Conservation (phyloP, 1,284 basidiomycete species). For the Megacollybia platyphylla region DNA sequence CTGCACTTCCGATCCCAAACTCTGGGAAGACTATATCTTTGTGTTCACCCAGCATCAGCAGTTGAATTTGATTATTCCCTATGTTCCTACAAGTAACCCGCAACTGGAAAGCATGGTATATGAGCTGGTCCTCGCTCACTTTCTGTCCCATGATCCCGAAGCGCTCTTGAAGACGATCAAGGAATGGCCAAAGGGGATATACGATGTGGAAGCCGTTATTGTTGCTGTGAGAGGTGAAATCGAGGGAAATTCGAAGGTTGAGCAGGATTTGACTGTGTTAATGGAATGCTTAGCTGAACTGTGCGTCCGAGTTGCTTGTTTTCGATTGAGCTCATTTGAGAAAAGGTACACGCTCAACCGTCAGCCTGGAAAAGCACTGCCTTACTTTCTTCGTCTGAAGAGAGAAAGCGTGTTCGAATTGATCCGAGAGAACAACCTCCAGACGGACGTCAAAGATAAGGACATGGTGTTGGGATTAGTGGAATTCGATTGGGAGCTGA, state of each 20-base stretch:
- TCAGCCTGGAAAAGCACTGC: conserved; percentile 89
- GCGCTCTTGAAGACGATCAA: conserved; percentile 69
- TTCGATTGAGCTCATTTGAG: conserved; percentile 3
- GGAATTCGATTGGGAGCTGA: conserved; percentile 87
- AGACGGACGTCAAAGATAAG: neutral
- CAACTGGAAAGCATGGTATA: conserved; percentile 80
- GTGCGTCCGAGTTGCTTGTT: conserved; percentile 25
- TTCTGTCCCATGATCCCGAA: conserved; percentile 70
- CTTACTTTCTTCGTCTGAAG: conserved; percentile 79
- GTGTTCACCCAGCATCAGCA: conserved; percentile 78
- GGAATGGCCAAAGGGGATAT: conserved; percentile 87
- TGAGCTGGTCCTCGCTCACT: conserved; percentile 89
- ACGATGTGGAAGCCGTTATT: conserved; percentile 80
- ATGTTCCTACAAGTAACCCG: conserved; percentile 76
- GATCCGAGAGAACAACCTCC: conserved; percentile 84
- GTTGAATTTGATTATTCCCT: conserved; percentile 78
- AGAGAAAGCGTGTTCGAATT: conserved; percentile 89
- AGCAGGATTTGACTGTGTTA: conserved; percentile 38
- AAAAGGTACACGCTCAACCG: conserved; percentile 74
- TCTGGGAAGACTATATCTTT: conserved; percentile 96
- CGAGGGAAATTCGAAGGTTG: conserved; percentile 38
- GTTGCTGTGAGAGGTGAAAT: conserved; percentile 79
- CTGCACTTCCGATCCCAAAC: conserved; percentile 63
- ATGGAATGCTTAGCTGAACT: conserved; percentile 93
- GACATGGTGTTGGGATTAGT: conserved; percentile 32